Evolutionary conservation across 2,329 filamentous ascomycete species (phyloP), one percentile per base, ranked within the genome.

Genomic region (Penicillium hordei): DNA sequence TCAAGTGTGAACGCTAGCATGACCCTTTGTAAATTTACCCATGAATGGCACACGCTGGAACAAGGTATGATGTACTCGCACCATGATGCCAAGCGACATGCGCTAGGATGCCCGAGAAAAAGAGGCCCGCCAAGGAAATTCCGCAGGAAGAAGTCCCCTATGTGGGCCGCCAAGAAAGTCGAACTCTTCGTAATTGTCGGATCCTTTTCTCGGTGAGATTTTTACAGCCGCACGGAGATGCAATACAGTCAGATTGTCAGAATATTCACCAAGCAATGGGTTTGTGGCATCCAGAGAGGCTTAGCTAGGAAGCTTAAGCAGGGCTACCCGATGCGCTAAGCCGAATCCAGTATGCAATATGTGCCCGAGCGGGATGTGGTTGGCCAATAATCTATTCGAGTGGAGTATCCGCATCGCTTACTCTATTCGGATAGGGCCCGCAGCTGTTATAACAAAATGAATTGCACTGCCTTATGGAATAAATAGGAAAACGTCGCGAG

Each of bases 391-490:
- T 15, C 4, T 15, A 2, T n/a, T 5, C 1, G 13, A 34, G 31
- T 48, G 45, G 19, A 25, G 5, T 25, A 12, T 34, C 29, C 29
- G 13, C 13, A 34, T 23, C 13, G 8, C 52, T 42, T 55, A 23
- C 39, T 21, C 13, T 25, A 29, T 23, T 55, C 13, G 15, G 8
- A n/a, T n/a, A 31, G 27, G 15, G 38, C 15, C 19, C 4, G 33
- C 13, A 19, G 15, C 34, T 33, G 6, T 34, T 25, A 10, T 15
- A 23, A 23, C 23, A 17, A 29, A 49, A 33, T 40, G n/a, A 33
- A 49, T n/a, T 34, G 44, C 36, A 49, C 52, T 40, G 52, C 52
- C 52, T 33, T n/a, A n/a, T 21, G 10, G 10, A 52, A 15, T 15
- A 31, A 39, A 39, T 21, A 31, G 27, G 43, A 48, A 25, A 48